Percentiles rank a stretch among this genome's conserved stretches.
Conservation (phyloP, 169 alveolate genomes). For the Cryptosporidium sp. region DNA sequence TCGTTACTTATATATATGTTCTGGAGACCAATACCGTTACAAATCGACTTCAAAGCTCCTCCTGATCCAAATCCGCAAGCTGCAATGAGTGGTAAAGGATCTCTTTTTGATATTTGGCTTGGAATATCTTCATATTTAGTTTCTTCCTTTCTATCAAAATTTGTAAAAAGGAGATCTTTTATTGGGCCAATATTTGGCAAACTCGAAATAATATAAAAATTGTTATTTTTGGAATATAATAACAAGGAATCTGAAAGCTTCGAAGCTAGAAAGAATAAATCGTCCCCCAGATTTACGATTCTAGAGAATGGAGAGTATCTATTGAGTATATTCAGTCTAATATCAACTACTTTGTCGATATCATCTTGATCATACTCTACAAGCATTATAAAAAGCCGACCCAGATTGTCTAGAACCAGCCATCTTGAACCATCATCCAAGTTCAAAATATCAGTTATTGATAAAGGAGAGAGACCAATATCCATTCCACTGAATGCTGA, state of each 20-base stretch:
- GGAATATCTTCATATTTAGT: background rate
- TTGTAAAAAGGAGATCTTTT: constrained; percentile 28
- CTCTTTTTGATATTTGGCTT: background rate
- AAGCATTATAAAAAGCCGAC: constrained; percentile 57
- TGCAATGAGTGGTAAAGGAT: constrained; percentile 19
- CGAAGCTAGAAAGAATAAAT: constrained; percentile 51
- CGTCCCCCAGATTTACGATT: background rate
- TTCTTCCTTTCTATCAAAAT: background rate
- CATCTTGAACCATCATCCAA: constrained; percentile 47
- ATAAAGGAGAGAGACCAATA: constrained; percentile 17
- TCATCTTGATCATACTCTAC: constrained; percentile 21
- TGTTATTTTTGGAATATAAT: constrained; percentile 21
- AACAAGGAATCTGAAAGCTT: constrained; percentile 56
- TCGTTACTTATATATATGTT: constrained; percentile 5
- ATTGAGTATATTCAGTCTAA: constrained; percentile 10
- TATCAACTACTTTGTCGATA: constrained; percentile 5
- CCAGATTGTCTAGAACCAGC: constrained; percentile 51
- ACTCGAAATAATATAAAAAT: background rate
- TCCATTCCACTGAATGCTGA: constrained; percentile 31
- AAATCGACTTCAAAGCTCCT: constrained; percentile 52
- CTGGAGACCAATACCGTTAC: constrained; percentile 44
- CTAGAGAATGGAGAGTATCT: constrained; percentile 70
- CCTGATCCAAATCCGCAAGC: constrained; percentile 71
- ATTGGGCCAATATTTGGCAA: constrained; percentile 66
- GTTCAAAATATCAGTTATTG: constrained; percentile 32